These are phyloP conservation scores for Hibiscus trionum DNA, from an alignment of 345 rosid genomes.

Conservation along the genomic window DNA sequence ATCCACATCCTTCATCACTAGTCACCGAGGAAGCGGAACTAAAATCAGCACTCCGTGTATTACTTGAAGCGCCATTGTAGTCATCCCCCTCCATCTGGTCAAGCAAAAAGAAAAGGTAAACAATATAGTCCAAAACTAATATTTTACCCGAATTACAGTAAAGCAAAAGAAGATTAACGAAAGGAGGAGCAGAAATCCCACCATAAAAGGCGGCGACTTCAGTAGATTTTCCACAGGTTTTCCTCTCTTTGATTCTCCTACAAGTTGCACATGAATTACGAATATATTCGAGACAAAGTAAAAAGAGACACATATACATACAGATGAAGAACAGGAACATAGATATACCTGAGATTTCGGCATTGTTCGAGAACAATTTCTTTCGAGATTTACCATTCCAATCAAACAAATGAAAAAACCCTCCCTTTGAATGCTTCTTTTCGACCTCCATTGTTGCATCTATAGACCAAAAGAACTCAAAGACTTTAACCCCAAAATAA, in stretches of 20 bases:
- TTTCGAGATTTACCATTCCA: constrained; percentile 84
- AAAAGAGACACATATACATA: neutral
- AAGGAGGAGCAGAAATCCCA: constrained; percentile 15
- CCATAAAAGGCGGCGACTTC: constrained; percentile 31
- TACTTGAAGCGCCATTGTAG: constrained; percentile 31
- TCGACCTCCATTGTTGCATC: constrained; percentile 61
- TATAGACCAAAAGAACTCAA: constrained; percentile 20
- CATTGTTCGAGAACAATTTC: constrained; percentile 50
- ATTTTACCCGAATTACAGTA: neutral
- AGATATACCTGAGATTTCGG: constrained; percentile 34
- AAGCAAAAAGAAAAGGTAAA: neutral
- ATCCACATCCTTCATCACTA: constrained; percentile 61
- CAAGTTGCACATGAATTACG: neutral
- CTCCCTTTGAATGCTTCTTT: constrained; percentile 59
- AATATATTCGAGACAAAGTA: neutral
- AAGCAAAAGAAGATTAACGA: constrained; percentile 4
- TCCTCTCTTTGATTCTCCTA: constrained; percentile 40
- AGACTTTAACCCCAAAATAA: neutral
- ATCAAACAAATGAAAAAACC: constrained; percentile 64
- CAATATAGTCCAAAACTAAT: constrained; percentile 5
- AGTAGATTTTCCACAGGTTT: constrained; percentile 26
- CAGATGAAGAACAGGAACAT: constrained; percentile 7
- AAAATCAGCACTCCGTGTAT: constrained; percentile 39
- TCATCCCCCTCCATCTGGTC: constrained; percentile 45
- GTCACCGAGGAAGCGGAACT: constrained; percentile 50